These are phyloP conservation scores for Venustampulla echinocandica DNA, from an alignment of 495 filamentous ascomycete species.

Conservation along the genomic window DNA sequence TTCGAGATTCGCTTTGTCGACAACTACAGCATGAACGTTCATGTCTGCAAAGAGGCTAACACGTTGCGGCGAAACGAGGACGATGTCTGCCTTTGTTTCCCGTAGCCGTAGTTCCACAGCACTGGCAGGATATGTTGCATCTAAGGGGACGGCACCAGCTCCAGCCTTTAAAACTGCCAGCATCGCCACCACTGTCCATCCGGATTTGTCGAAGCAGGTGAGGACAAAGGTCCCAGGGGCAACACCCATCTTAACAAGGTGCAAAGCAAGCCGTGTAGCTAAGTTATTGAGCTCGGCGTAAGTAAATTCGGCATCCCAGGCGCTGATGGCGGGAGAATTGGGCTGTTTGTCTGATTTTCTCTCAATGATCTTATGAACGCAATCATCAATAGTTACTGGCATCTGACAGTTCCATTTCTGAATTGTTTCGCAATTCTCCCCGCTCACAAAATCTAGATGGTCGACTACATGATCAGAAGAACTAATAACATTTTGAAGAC, in stretches of 20 bases:
- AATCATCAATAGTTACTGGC: background rate
- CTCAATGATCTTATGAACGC: background rate
- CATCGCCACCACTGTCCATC: constrained; percentile 29
- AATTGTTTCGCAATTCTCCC: background rate
- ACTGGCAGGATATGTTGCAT: background rate
- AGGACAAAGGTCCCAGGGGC: background rate
- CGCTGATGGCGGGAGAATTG: constrained; percentile 20
- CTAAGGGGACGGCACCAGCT: constrained; percentile 4
- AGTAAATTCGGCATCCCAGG: constrained; percentile 30
- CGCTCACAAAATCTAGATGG: background rate
- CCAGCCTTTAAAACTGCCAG: constrained; percentile 32
- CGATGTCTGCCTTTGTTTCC: background rate
- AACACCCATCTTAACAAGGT: background rate
- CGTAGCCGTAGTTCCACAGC: background rate
- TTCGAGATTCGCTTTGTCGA: background rate
- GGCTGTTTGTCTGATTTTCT: background rate
- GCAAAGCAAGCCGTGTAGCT: background rate
- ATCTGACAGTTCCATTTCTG: background rate
- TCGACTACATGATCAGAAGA: constrained; percentile 20
- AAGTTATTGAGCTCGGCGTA: constrained; percentile 12
- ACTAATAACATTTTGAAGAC: constrained; percentile 34
- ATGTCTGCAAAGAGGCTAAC: background rate
- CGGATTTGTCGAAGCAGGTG: constrained; percentile 35
- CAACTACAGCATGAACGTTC: background rate
- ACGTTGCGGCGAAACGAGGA: background rate